Base-by-base conservation (phyloP, 805 yeast genomes). In the Citeromyces nyonsensis region DNA sequence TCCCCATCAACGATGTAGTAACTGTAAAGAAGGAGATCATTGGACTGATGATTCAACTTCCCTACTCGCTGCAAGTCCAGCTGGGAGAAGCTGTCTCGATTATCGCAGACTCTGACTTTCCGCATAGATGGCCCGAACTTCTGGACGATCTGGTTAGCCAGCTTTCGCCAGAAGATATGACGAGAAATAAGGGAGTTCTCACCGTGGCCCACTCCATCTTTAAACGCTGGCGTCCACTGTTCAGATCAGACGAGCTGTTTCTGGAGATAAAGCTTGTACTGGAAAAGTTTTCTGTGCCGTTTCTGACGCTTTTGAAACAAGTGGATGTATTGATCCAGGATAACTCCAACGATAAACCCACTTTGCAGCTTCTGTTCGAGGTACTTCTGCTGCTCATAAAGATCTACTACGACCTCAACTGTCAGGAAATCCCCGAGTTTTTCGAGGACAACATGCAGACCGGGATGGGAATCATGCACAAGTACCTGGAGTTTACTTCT, bases 381-480 rank as follows among this genome's bases (percentile, higher is more conserved):
- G 81, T 79, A 35, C 53, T 86, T 42, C 57, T 78, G 32, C 55
- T 85, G 14, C 61, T 86, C 34, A 54, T 79, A 25, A 88, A 91
- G 49, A 70, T 93, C 25, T 93, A 82, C 54, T 84, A 74, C 49
- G 99, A 91, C 51, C 70, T 91, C 46, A 91, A 91, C 52, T 88
- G 96, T 55, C 98, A 93, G 57, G 99, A 91, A 55, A 78, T 91
- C 34, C 98, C 99, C 1, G 98, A 86, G 54, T 91, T 88, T 49
- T 91, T 91, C 50, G 99, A 93, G 56, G 97, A 91, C 55, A 69
- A 91, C 50, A 57, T 91, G 52, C 58, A 64, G 27, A 59, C 56
- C 11, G 85, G 93, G 34, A 82, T 93, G 91, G 62, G 63, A 4
- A 68, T 86, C 20, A 61, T 86, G 42, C 93, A 84, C 50, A 81